Evolutionary conservation across 257 asterid species (phyloP).

Genomic region (Mitragyna speciosa): DNA sequence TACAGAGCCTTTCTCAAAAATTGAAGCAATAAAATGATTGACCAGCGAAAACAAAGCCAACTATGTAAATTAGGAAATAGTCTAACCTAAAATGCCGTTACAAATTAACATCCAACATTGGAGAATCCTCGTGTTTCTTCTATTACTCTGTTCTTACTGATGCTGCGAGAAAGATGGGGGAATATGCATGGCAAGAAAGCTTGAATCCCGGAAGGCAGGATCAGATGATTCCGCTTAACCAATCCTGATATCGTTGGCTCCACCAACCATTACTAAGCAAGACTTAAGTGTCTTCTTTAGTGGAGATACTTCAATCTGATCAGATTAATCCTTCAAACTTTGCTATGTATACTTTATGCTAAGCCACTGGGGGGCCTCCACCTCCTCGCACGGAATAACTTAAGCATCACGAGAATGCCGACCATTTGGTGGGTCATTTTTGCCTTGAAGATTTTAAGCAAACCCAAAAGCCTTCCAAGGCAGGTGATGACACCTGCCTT

Average conservation of each 20-base stretch:
- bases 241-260: not conserved
- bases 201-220: not conserved
- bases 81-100: no score
- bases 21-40: no score
- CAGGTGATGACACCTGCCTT: slow-evolving; percentile 11
- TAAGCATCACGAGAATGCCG: slow-evolving; percentile 6
- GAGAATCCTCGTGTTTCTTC: not conserved
- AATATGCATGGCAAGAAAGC: not conserved
- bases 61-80: no score
- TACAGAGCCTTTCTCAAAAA: no score
- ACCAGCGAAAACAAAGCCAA: no score
- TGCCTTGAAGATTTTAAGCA: slow-evolving; percentile 15
- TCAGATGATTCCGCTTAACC: not conserved
- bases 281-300: not conserved
- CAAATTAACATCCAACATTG: no score
- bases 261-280: slow-evolving; percentile 9
- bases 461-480: not conserved
- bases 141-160: no score
- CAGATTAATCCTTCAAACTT: not conserved
- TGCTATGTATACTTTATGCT: not conserved
- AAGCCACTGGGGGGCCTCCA: slow-evolving; percentile 3
- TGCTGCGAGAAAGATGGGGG: not conserved
- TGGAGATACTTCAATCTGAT: slow-evolving; percentile 5
- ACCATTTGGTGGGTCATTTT: slow-evolving; percentile 13
- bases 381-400: not conserved